Conservation (phyloP, 257 asterid species). For the Nicotiana benthamiana region DNA sequence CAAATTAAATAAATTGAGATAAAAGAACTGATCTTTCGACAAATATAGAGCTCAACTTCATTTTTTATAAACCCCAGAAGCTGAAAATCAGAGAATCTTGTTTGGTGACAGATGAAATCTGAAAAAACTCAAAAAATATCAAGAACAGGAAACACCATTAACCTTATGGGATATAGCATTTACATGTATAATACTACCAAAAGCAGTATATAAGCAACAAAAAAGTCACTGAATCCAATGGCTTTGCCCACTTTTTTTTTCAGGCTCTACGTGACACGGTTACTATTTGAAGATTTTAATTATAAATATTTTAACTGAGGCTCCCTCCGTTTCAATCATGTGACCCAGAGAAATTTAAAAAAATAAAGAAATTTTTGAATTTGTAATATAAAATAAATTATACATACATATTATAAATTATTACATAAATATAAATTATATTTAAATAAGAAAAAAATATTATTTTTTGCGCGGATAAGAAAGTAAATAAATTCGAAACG, state of each 20-base stretch:
- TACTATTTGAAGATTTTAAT: too few relatives aligned
- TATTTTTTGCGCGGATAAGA: too few relatives aligned
- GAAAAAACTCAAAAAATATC: not conserved
- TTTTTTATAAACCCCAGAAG: slow-evolving; percentile 12
- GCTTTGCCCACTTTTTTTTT: not conserved
- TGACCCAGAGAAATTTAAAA: too few relatives aligned
- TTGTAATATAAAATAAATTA: too few relatives aligned
- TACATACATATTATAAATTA: too few relatives aligned
- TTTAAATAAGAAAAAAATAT: too few relatives aligned
- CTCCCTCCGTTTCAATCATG: too few relatives aligned
- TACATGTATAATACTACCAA: not conserved
- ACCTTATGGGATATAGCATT: not conserved
- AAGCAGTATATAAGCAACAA: not conserved
- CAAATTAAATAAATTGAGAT: slow-evolving; percentile 7
- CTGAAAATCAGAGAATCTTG: slow-evolving; percentile 9
- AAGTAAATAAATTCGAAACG: too few relatives aligned
- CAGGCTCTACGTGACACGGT: not conserved
- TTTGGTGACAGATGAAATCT: not conserved
- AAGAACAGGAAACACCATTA: not conserved
- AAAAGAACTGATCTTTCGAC: slow-evolving; percentile 19
- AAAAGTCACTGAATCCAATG: slow-evolving; percentile 19
- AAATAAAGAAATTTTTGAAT: too few relatives aligned
- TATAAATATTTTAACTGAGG: too few relatives aligned
- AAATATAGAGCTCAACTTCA: slow-evolving; percentile 3
- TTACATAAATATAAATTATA: too few relatives aligned